phyloP scores from a whole-genome alignment of 2,329 filamentous ascomycete species.

The Neurospora crassa region DNA sequence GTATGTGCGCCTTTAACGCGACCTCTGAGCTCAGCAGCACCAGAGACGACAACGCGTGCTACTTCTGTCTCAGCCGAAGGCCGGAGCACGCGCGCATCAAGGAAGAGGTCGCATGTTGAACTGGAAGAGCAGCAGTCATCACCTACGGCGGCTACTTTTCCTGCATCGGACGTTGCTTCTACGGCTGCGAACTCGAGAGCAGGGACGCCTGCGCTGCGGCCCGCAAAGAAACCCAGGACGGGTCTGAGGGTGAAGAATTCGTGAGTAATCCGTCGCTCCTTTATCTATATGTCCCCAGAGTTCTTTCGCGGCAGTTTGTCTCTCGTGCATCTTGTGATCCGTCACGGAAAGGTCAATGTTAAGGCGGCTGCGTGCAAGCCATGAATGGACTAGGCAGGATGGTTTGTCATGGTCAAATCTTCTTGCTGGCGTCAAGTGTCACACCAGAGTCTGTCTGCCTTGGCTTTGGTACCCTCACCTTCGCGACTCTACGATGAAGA shows the following conservation, averaged over 20 bases:
- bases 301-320: not conserved
- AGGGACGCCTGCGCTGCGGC: conserved; percentile 48
- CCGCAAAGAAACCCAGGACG: conserved; percentile 49
- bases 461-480: not conserved
- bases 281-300: not conserved
- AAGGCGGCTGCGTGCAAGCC: not conserved
- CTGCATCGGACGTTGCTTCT: conserved; percentile 35
- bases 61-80: conserved; percentile 25
- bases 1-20: conserved; percentile 9
- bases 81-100: conserved; percentile 37
- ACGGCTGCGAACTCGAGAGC: conserved; percentile 47
- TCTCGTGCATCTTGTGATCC: not conserved
- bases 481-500: not conserved
- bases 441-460: not conserved
- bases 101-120: conserved; percentile 47
- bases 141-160: conserved; percentile 40
- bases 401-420: not conserved
- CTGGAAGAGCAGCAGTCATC: conserved; percentile 40
- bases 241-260: conserved; percentile 60
- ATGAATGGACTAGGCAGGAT: not conserved
- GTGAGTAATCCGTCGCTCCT: conserved; percentile 36
- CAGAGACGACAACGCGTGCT: conserved; percentile 7
- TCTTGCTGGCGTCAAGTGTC: not conserved
- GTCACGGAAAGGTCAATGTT: not conserved
- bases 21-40: conserved; percentile 8